Evolutionary conservation across 495 filamentous ascomycete genomes (phyloP), one percentile per base, ranked within the genome.

Genomic region (Penicillium ucsense): DNA sequence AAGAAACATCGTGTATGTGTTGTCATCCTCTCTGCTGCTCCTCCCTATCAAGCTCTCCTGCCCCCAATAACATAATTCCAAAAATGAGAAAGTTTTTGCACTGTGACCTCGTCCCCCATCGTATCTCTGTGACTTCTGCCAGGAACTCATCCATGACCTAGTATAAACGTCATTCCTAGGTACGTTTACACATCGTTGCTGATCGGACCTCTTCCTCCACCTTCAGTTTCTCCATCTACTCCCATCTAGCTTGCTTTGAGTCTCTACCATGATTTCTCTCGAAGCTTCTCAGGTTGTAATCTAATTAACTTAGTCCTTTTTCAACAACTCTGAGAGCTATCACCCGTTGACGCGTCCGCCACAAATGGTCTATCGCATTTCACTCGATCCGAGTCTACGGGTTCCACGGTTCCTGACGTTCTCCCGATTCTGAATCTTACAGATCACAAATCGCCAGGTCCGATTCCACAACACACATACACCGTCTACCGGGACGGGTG

Each of bases 341-440:
- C 29, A 33, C 28, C 34, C 31, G 31, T 43, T 30, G 41, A n/a
- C 31, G 4, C 31, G 34, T 43, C 41, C 27, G 20, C 40, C 29
- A 9, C 10, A 35, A 30, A 31, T 5, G 45, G 36, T n/a, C 48
- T 38, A 51, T 54, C 42, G 43, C 39, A 51, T 50, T 41, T 51
- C 48, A 30, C 43, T 53, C 33, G 30, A 6, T 9, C 39, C 11
- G 27, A 20, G 20, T 20, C 20, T 20, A 20, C 20, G 20, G 28
- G 38, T 49, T 49, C 48, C 49, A 45, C 31, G 45, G 53, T 52
- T 53, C 50, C 41, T 54, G 33, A 40, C 6, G 6, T 20, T 20
- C 29, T n/a, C 35, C 49, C 11, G 38, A 12, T 11, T 27, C 36
- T 27, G 11, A 54, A 60, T 60, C 46, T 60, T 62, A 62, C 57